Percentiles rank a stretch among this genome's conserved stretches.
Conservation (phyloP, 352 stramenopile genomes). For the Globisporangium polare region DNA sequence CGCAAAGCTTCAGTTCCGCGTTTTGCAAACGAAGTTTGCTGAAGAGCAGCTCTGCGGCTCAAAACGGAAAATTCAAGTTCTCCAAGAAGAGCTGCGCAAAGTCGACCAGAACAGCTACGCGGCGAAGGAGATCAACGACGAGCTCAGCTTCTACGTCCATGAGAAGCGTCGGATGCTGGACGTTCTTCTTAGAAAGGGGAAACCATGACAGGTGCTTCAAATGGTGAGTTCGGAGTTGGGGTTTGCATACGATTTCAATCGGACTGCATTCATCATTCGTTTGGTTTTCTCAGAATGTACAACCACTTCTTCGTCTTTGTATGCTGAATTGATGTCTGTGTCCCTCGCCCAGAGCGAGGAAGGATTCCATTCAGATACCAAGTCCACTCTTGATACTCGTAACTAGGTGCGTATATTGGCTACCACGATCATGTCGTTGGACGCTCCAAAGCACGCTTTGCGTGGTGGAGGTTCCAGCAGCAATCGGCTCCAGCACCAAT, state of each 20-base stretch:
- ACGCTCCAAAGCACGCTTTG: no score
- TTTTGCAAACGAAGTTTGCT: slow-evolving; percentile 17
- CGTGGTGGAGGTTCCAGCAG: no score
- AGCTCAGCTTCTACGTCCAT: slow-evolving; percentile 17
- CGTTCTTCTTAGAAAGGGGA: neutral
- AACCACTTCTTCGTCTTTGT: no score
- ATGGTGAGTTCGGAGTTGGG: neutral
- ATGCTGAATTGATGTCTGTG: no score
- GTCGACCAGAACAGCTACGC: slow-evolving; percentile 2
- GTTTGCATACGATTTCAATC: neutral
- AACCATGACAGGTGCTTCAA: neutral
- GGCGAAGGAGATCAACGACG: slow-evolving; percentile 6
- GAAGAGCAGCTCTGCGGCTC: slow-evolving; percentile 20
- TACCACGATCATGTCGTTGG: no score
- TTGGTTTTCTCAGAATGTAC: no score
- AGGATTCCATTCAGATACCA: no score
- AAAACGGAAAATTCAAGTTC: slow-evolving; percentile 21
- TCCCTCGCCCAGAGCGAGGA: no score
- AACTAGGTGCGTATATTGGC: no score
- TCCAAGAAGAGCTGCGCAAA: slow-evolving; percentile 16
- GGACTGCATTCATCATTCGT: no score
- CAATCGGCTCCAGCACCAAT: no score
- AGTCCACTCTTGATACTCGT: no score
- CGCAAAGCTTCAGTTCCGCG: slow-evolving; percentile 19
- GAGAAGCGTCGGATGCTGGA: slow-evolving; percentile 15